Base-by-base conservation (phyloP, 225 moss, liverwort and hornwort genomes). In the Pleurozium schreberi region DNA sequence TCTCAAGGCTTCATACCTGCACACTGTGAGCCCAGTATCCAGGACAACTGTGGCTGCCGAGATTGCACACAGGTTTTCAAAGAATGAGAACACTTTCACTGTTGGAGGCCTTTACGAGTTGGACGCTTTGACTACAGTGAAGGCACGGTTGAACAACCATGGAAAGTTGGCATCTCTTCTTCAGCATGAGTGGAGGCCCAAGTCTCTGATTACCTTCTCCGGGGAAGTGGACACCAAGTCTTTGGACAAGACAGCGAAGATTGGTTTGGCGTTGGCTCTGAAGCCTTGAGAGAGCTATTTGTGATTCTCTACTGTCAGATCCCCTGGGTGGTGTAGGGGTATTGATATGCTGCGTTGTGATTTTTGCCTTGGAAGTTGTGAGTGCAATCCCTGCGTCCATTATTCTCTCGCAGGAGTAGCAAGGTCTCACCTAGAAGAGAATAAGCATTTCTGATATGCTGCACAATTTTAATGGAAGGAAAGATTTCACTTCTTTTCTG, bases 131-230 rank as follows among this genome's bases (percentile, higher is more conserved):
- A 98, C 98, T 50, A 96, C 95, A 77, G 84, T 97, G 85, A 98
- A 98, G 90, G 95, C 96, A 63, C 97, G 98, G 80, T 92, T 97
- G 92, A 98, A 97, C 90, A 98, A 98, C 67, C 98, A 98, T 88
- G 98, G 98, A 89, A 98, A 98, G 93, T 90, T 97, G 93, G 98
- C 95, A 40, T 92, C 98, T 58, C 94, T 98, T 52, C 96, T 98
- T 77, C 98, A 98, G 95, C 98, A 98, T 85, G 97, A 97, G 83
- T 98, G 96, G 96, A 98, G 98, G 97, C 98, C 98, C 78, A 98
- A 97, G 88, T 98, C 98, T 45, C 92, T 98, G 92, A 94, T 98
- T 81, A 97, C 98, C 59, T 93, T 98, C 85, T 98, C 97, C 82
- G 98, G 98, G 85, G 98, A 98, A 91, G 97, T 98, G 91, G 98